A percentile compares a stretch with the other conserved stretches of the same genome.
These are phyloP conservation scores for Fusarium haematococcum DNA, from an alignment of 2,329 filamentous ascomycete genomes.

Conservation along the genomic window DNA sequence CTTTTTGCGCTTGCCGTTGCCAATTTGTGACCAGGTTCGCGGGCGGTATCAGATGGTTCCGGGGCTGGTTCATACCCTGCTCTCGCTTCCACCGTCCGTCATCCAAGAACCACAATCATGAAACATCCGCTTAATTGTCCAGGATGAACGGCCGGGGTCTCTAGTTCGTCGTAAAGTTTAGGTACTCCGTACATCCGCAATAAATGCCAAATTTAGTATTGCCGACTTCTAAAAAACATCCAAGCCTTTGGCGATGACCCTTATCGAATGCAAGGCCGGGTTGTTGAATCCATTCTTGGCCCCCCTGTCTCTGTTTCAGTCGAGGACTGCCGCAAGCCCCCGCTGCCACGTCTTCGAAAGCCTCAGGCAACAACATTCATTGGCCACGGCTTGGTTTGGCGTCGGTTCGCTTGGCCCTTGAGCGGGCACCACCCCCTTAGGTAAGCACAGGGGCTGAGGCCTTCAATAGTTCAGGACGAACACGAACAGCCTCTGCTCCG, in stretches of 20 bases:
- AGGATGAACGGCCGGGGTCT: neutral
- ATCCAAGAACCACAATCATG: neutral
- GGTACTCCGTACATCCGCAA: neutral
- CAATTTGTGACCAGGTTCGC: neutral
- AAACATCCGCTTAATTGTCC: neutral
- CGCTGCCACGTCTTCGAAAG: constrained; percentile 3
- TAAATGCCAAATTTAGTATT: neutral
- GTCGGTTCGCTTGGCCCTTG: constrained; percentile 22
- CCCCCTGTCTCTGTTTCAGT: constrained; percentile 3
- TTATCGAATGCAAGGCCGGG: neutral
- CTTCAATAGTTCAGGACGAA: constrained; percentile 28
- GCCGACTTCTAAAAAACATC: neutral
- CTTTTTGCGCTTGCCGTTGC: neutral
- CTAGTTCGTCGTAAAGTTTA: neutral
- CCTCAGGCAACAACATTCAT: constrained; percentile 39
- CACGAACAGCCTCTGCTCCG: constrained; percentile 40
- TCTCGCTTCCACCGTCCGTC: neutral
- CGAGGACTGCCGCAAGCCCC: constrained; percentile 2
- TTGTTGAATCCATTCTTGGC: constrained; percentile 3
- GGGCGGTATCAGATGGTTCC: neutral
- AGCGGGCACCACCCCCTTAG: constrained; percentile 30
- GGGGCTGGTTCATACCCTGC: neutral
- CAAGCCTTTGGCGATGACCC: neutral
- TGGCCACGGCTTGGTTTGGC: constrained; percentile 21
- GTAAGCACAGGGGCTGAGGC: constrained; percentile 46